Base-by-base conservation (phyloP, 1,139 yeast species). In the Casaregolazyma lundiana region DNA sequence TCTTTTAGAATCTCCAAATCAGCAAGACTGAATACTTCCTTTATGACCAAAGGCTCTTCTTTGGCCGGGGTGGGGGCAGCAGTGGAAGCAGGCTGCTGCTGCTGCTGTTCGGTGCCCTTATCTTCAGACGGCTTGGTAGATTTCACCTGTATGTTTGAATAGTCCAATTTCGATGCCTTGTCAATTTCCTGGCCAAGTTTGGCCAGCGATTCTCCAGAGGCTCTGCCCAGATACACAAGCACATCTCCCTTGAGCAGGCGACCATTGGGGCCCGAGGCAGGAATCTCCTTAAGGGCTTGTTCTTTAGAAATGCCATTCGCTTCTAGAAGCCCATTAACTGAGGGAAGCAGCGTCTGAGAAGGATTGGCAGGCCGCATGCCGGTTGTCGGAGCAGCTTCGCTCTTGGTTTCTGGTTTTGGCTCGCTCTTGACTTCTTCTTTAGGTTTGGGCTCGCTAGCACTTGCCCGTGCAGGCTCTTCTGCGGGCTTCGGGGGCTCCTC, bases 161-260 rank as follows among this genome's bases (percentile, higher is more conserved):
- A 73, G 63, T 92, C 97, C 54, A 90, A 72, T 58, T 81, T 85
- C 54, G 79, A 75, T 53, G 77, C 76, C 44, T 74, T 68, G 49
- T 76, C 71, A 56, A 90, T 68, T 60, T 72, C 81, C 37, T 76
- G 68, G 7, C 86, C 71, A 48, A 90, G 71, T 19, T 68, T 63
- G 17, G 66, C 63, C 22, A 82, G 78, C 9, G 81, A 68, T 6
- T 76, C 79, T 43, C 70, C 60, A 13, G 84, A 66, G 49, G 90
- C 85, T 52, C 76, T 65, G 21, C 97, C 97, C 48, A 90, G 64
- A 62, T 78, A 81, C 1, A 95, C 94, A 55, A 90, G 75, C 1
- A 90, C 88, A 64, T 92, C 98, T 52, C 97, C 97, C 69, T 85
- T 86, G 55, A 89, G 73, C 43, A 92, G 65, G 60, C 96, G 77